phyloP scores from a whole-genome alignment of 75 land plant species.

The Cunninghamia lanceolata region DNA sequence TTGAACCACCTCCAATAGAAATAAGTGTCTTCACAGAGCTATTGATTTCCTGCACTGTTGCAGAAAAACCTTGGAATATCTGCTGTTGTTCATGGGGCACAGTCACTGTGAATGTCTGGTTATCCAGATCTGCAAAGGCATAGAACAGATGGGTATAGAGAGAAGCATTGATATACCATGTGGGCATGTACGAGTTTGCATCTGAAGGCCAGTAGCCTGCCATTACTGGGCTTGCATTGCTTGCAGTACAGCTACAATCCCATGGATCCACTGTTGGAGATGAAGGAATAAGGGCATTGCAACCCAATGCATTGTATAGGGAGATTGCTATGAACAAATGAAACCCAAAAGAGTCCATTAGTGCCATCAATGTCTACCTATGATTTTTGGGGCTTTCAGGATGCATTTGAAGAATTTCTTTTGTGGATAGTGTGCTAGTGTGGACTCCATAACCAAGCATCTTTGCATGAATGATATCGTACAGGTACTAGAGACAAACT shows the following conservation, averaged over 20 bases:
- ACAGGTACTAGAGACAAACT: neutral
- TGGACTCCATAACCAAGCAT: constrained; percentile 6
- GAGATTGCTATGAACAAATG: neutral
- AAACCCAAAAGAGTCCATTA: neutral
- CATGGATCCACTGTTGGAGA: neutral
- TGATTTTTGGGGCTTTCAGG: neutral
- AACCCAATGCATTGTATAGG: neutral
- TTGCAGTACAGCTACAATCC: neutral
- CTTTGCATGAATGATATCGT: neutral
- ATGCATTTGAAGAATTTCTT: neutral
- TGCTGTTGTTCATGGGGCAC: constrained; percentile 6
- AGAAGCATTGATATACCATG: constrained; percentile 25
- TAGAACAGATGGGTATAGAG: constrained; percentile 42
- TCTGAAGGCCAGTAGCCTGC: constrained; percentile 33
- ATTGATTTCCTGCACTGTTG: constrained; percentile 17
- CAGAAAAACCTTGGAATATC: constrained; percentile 25
- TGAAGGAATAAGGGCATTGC: neutral
- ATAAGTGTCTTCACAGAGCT: constrained; percentile 37
- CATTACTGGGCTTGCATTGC: constrained; percentile 13
- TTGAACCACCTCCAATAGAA: constrained; percentile 30
- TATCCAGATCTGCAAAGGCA: constrained; percentile 30
- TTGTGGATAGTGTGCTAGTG: neutral
- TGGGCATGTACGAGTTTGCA: constrained; percentile 12
- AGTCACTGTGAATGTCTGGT: constrained; percentile 3
- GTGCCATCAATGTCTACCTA: too few species aligned